A percentile compares a stretch with the other conserved stretches of the same genome.
phyloP scores from a whole-genome alignment of 208 protist genomes.

The Wallacemonas sp. region DNA sequence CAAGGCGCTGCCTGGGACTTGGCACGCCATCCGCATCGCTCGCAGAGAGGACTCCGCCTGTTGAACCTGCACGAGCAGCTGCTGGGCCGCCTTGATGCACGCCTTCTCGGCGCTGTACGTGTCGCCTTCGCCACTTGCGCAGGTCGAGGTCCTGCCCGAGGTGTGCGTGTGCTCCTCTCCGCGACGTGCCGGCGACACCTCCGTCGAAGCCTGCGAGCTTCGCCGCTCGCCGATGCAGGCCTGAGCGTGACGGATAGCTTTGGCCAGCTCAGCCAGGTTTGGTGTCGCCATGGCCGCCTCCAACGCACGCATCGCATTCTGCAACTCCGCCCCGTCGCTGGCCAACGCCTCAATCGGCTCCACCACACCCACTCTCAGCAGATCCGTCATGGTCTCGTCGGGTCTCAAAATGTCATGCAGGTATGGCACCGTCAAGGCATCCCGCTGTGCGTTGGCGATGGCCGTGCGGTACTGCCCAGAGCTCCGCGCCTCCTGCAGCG shows the following conservation, averaged over 20 bases:
- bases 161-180: neutral
- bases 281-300: conserved; percentile 6
- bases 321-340: neutral
- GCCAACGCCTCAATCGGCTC: conserved; percentile 40
- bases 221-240: conserved; percentile 2
- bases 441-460: conserved; percentile 36
- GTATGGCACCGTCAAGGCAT: conserved; percentile 34
- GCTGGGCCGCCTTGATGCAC: conserved; percentile 39
- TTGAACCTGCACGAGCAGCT: conserved; percentile 49
- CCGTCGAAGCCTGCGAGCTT: conserved; percentile 9
- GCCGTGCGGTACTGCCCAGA: conserved; percentile 34
- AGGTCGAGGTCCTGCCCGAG: too few species aligned
- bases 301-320: neutral
- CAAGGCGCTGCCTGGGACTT: conserved; percentile 31
- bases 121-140: too few species aligned
- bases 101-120: conserved; percentile 19
- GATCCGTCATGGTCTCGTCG: conserved; percentile 51
- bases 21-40: conserved; percentile 25
- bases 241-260: conserved; percentile 23
- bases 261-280: conserved; percentile 8
- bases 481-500: conserved; percentile 26
- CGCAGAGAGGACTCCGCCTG: conserved; percentile 40
- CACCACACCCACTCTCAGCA: conserved; percentile 45
- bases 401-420: conserved; percentile 70
- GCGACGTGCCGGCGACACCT: conserved; percentile 18